These are phyloP conservation scores for Lophiostoma macrostomum DNA, from an alignment of 495 filamentous ascomycete species.

Conservation along the genomic window DNA sequence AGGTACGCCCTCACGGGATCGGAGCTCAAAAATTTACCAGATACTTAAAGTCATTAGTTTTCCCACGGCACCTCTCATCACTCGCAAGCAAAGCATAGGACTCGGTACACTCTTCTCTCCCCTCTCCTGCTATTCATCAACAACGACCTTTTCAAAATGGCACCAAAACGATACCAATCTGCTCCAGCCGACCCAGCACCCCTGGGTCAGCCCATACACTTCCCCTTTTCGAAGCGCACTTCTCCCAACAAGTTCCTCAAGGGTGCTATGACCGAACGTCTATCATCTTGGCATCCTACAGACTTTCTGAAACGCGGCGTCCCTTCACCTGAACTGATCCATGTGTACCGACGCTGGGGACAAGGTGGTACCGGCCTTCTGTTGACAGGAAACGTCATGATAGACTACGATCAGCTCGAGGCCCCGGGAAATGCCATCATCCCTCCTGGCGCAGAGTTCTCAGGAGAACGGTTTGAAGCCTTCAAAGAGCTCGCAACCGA, in stretches of 20 bases:
- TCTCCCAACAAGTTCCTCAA: slow-evolving; percentile 63
- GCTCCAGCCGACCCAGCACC: slow-evolving; percentile 45
- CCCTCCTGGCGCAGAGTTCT: slow-evolving; percentile 45
- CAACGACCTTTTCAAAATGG: slow-evolving; percentile 24
- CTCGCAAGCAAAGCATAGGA: too few relatives aligned
- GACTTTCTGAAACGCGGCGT: slow-evolving; percentile 53
- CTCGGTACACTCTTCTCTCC: neutral
- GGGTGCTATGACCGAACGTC: slow-evolving; percentile 60
- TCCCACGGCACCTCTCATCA: too few relatives aligned
- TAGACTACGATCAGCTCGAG: slow-evolving; percentile 58
- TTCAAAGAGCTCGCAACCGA: slow-evolving; percentile 52
- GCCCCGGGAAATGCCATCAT: slow-evolving; percentile 58
- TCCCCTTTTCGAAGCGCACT: slow-evolving; percentile 55
- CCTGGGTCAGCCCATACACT: slow-evolving; percentile 55
- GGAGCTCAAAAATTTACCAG: too few relatives aligned
- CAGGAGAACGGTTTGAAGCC: slow-evolving; percentile 56
- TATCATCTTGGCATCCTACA: slow-evolving; percentile 55
- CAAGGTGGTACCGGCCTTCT: slow-evolving; percentile 57
- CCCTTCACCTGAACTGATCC: slow-evolving; percentile 55
- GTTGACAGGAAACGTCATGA: slow-evolving; percentile 62
- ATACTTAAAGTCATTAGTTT: too few relatives aligned
- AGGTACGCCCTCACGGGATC: too few relatives aligned
- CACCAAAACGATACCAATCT: slow-evolving; percentile 38
- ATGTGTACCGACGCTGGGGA: slow-evolving; percentile 60
- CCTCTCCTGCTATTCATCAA: neutral